Evolutionary conservation across 352 stramenopile species (phyloP), one percentile per base, ranked within the genome.

Genomic region (Phytophthora pinifolia): DNA sequence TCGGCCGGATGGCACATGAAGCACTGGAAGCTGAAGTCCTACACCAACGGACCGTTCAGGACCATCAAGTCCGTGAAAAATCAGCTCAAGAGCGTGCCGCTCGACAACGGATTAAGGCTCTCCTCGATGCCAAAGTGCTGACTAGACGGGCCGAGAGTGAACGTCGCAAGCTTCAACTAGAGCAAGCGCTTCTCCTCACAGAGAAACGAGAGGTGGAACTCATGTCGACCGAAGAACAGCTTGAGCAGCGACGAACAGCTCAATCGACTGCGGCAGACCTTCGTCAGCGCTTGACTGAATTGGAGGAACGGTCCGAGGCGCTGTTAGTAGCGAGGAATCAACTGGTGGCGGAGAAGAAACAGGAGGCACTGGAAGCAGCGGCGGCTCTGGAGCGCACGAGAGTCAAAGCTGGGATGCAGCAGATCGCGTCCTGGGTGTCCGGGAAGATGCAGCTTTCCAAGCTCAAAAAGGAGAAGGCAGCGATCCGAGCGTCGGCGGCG

Each of bases 181-280:
- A 52, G 5, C 60, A 74, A 17, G 13, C 30, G 7, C 46, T 42
- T 7, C 22, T 86, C 0, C 27, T 30, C 34, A 54, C 48, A 13
- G 77, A 80, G 46, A 75, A 72, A 18, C 20, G 41, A 0, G 75
- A 88, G 22, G 54, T 52, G 6, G 62, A 72, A 15, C n/a, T 56
- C 14, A 78, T 86, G 62, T 65, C 52, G 3, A 53, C 45, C 20
- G 59, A 83, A 54, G 75, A 80, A 13, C 42, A 70, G 18, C 35
- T 56, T 1, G 72, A 79, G 35, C 50, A 62, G 4, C 49, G 54
- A 20, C 53, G 46, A 9, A 45, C 53, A 12, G 65, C 57, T 2
- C 17, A 18, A 6, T 57, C 35, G 1, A 54, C 51, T 20, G 46
- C 51, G 3, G 27, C 31, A 1, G 36, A 46, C 2, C 64, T 83